phyloP scores from a whole-genome alignment of 169 alveolate species.

The Plasmodium coatneyi region DNA sequence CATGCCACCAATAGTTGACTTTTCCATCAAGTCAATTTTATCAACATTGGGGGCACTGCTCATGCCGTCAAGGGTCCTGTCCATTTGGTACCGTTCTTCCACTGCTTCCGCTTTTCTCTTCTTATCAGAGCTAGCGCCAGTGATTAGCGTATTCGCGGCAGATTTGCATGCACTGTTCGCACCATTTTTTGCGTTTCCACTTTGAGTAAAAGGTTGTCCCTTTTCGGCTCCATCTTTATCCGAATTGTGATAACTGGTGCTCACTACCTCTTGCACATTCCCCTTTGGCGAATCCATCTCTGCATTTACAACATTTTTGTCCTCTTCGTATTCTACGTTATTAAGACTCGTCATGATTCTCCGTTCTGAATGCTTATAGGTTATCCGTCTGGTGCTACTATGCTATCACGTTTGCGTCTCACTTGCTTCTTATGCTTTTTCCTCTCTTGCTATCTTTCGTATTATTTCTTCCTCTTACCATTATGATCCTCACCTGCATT shows the following conservation, averaged over 20 bases:
- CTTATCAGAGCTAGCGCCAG: slow-evolving; percentile 4
- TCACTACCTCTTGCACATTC: not conserved
- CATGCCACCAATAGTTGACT: not conserved
- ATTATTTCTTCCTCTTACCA: not conserved
- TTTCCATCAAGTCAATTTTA: not conserved
- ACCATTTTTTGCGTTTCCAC: not conserved
- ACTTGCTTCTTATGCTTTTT: not conserved
- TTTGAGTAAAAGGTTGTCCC: not conserved
- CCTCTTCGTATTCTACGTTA: not conserved
- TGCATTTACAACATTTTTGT: not conserved
- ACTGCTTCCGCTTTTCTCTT: slow-evolving; percentile 36
- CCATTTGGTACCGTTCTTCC: not conserved
- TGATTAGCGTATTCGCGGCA: not conserved
- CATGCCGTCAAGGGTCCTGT: not conserved
- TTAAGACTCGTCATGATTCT: slow-evolving; percentile 2
- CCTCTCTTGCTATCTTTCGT: not conserved
- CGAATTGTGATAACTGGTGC: not conserved
- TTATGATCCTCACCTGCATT: not conserved
- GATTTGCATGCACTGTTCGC: not conserved
- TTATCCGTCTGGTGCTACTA: not conserved
- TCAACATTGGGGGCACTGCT: not conserved
- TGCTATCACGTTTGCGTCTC: not conserved
- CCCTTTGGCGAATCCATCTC: slow-evolving; percentile 9
- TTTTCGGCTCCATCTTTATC: not conserved
- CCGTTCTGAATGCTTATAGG: not conserved